Conservation (phyloP, 306 rosid species). For the Corylus heterophylla region DNA sequence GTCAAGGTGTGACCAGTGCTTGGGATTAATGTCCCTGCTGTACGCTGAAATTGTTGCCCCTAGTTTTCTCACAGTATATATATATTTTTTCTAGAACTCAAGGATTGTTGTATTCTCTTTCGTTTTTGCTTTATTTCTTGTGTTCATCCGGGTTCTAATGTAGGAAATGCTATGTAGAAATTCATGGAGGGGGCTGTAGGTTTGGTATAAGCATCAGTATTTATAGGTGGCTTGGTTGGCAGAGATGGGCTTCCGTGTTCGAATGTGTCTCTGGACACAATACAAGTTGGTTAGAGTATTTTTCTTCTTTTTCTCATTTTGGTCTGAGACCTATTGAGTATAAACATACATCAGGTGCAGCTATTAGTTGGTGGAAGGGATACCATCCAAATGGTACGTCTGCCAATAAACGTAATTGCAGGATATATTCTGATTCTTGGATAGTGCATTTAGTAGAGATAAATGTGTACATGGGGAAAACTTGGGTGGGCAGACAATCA, state of each 20-base stretch:
- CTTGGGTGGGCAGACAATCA: no score
- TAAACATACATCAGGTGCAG: no score
- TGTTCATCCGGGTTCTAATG: slow-evolving; percentile 6
- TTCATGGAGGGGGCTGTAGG: slow-evolving; percentile 8
- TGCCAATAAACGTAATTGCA: background rate
- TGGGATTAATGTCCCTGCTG: slow-evolving; percentile 56
- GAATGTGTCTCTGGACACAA: background rate
- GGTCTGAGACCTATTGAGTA: background rate
- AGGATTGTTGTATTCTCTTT: slow-evolving; percentile 25
- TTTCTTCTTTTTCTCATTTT: background rate
- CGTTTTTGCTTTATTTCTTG: background rate
- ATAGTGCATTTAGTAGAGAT: background rate
- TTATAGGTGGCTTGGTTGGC: background rate
- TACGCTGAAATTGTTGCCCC: slow-evolving; percentile 27
- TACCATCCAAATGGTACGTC: background rate
- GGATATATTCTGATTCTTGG: background rate
- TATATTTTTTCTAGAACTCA: slow-evolving; percentile 33
- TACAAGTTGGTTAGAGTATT: background rate
- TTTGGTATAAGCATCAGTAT: slow-evolving; percentile 8
- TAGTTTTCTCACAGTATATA: slow-evolving; percentile 36
- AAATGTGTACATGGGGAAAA: background rate
- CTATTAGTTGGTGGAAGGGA: background rate
- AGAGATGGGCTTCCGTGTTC: background rate
- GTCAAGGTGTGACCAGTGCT: slow-evolving; percentile 67
- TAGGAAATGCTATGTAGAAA: slow-evolving; percentile 9